phyloP scores from a whole-genome alignment of 441 rosid genomes.

The Geranium incanum region DNA sequence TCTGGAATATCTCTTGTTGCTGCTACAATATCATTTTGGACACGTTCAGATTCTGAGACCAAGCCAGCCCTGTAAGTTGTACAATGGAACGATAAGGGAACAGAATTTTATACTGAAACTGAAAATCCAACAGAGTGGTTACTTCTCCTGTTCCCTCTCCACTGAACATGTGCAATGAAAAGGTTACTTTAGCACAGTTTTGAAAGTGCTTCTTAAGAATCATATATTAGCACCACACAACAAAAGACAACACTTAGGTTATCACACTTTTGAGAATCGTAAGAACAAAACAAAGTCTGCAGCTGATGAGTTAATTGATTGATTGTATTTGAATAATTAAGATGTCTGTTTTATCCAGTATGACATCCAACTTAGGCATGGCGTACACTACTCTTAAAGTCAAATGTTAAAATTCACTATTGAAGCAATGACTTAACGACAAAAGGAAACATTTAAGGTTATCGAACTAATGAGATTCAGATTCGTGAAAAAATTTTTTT shows the following conservation, averaged over 20 bases:
- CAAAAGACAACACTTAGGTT: too few relatives aligned
- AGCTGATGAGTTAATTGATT: not conserved
- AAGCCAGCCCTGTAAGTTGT: constrained; percentile 62
- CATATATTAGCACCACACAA: too few relatives aligned
- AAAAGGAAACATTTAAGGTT: too few relatives aligned
- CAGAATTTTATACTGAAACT: not conserved
- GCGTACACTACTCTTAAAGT: too few relatives aligned
- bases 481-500: too few relatives aligned
- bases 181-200: too few relatives aligned
- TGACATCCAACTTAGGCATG: not conserved
- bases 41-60: constrained; percentile 75
- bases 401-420: too few relatives aligned
- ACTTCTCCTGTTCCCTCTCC: not conserved
- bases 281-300: not conserved
- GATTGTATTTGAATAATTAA: too few relatives aligned
- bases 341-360: not conserved
- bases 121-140: not conserved
- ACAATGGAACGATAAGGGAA: not conserved
- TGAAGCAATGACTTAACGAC: too few relatives aligned
- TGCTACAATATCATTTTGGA: constrained; percentile 49
- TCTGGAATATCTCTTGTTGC: constrained; percentile 67
- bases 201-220: too few relatives aligned
- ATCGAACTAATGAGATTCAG: too few relatives aligned
- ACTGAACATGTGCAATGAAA: not conserved
- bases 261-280: not conserved